Base-by-base conservation (phyloP, 768 basidiomycete genomes). In the Hygrophorus pudorinus region DNA sequence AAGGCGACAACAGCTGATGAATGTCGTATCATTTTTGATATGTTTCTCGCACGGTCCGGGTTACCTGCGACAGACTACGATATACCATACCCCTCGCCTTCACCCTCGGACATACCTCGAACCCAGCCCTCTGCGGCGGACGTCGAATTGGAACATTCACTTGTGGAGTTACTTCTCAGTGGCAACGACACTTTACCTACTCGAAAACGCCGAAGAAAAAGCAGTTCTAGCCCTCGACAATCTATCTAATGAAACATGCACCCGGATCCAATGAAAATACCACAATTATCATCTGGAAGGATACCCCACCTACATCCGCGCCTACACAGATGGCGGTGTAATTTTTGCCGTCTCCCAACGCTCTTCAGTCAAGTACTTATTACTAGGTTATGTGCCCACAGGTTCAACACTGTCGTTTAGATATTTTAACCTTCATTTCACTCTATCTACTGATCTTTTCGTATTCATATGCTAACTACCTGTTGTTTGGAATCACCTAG, bases 1-100 rank as follows among this genome's bases (percentile, higher is more conserved):
- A 73, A 65, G 40, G 88, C 90, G 11, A 81, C 82, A 1, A 78
- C 72, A 34, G 84, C 75, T 37, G 79, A 82, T 48, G 91, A 94
- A 65, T 91, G 89, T 57, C 84, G 85, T 41, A 66, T 92, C 34
- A 78, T 93, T 45, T 70, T 90, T 21, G 82, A 88, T 50, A 85
- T 89, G 68, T 84, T 86, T 64, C 66, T 94, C 46, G 71, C 77
- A 10, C 78, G 78, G 50, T 71, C 71, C 42, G 78, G 76, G 13
- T 69, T 70, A 35, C 42, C 62, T 9, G 16, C 57, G 16, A 56
- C 63, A 35, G 55, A 54, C 38, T 59, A 59, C 24, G 55, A 57
- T 9, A 57, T 59, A 36, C 52, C 65, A 10, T 56, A 60, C 41
- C 59, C 65, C 17, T 58, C 66, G 1, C 64, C 65, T 18, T 56